Evolutionary conservation across 768 basidiomycete species (phyloP).

Genomic region (Mrakia frigida): DNA sequence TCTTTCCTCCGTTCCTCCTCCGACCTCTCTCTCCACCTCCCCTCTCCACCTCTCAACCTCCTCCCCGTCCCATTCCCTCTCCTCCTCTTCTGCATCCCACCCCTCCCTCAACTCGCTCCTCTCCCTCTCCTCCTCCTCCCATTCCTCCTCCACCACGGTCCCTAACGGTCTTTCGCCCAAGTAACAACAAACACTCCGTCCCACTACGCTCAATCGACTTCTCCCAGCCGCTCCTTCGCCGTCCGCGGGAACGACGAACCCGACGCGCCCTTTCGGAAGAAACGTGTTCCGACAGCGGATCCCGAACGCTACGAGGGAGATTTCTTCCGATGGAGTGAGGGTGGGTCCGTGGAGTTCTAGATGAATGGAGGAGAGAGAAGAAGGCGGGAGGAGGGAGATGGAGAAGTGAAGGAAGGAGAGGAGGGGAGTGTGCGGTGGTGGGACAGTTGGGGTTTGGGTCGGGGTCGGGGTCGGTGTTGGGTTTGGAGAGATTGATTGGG

Average conservation of each 20-base stretch:
- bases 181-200: not conserved
- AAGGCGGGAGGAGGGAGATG: not conserved
- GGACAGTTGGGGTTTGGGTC: no score
- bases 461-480: no score
- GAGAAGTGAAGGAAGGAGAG: not conserved
- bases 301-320: not conserved
- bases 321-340: not conserved
- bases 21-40: no score
- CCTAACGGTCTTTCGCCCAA: no score
- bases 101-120: not conserved
- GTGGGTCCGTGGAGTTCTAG: not conserved
- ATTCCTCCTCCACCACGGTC: not conserved
- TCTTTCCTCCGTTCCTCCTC: not conserved
- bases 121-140: not conserved
- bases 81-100: not conserved
- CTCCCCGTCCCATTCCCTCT: not conserved
- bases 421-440: not conserved
- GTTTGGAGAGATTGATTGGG: no score
- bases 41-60: not conserved
- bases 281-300: not conserved
- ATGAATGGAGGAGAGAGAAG: not conserved
- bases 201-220: not conserved
- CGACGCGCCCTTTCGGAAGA: not conserved
- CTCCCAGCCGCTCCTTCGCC: not conserved
- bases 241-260: not conserved